Evolutionary conservation across 78 protist species (phyloP).

Genomic region (Tieghemostelium lacteum): DNA sequence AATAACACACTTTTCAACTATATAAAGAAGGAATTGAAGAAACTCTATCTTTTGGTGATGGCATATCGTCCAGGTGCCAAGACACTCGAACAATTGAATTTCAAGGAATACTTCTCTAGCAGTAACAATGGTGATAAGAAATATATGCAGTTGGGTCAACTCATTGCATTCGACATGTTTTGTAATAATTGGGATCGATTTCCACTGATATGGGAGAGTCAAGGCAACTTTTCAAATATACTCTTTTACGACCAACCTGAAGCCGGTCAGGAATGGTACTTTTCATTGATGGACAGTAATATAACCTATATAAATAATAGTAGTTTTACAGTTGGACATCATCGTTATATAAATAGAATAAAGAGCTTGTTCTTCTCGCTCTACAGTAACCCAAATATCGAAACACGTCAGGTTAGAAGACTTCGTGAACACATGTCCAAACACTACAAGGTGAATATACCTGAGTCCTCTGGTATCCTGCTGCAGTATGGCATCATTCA

Average conservation of each 20-base stretch:
- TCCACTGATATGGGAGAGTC: conserved; percentile 25
- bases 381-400: conserved; percentile 19
- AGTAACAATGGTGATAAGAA: conserved; percentile 36
- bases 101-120: conserved; percentile 27
- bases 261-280: conserved; percentile 19
- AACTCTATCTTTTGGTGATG: conserved; percentile 18
- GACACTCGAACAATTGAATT: conserved; percentile 24
- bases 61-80: conserved; percentile 30
- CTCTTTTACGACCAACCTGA: conserved; percentile 32
- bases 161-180: conserved; percentile 54
- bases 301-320: conserved; percentile 41
- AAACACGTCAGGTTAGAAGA: conserved; percentile 22
- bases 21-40: conserved; percentile 28
- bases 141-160: conserved; percentile 39
- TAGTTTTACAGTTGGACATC: conserved; percentile 34
- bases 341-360: conserved; percentile 9
- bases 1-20: background rate
- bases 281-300: conserved; percentile 27
- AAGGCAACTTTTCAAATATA: conserved; percentile 20
- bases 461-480: conserved; percentile 6
- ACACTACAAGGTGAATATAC: background rate
- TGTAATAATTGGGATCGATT: conserved; percentile 49
- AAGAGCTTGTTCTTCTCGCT: conserved; percentile 29
- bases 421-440: conserved; percentile 32
- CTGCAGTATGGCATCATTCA: conserved; percentile 30